A percentile compares a stretch with the other conserved stretches of the same genome.
Evolutionary conservation across 2,329 filamentous ascomycete genomes (phyloP).

Genomic region (Ceratocystis lukuohia): DNA sequence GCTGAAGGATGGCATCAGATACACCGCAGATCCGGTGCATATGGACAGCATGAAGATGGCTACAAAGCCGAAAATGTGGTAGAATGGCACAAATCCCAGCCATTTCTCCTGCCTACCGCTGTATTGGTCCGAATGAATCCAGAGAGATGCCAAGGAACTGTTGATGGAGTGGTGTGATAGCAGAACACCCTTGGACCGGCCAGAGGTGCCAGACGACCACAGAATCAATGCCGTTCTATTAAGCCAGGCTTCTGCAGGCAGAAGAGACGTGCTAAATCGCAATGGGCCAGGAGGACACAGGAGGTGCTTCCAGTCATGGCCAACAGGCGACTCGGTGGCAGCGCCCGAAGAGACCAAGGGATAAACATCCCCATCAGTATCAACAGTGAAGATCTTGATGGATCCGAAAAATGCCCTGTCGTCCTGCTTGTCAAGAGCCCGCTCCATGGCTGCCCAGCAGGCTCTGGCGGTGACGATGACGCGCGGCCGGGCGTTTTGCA

Average conservation of each 20-base stretch:
- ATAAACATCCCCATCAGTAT: constrained; percentile 27
- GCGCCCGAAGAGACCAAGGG: constrained; percentile 21
- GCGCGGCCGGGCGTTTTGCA: constrained; percentile 30
- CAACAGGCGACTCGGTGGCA: not conserved
- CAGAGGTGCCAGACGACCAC: constrained; percentile 51
- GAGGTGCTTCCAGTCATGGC: constrained; percentile 47
- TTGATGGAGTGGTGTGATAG: constrained; percentile 55
- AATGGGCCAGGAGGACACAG: constrained; percentile 26
- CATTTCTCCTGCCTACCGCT: constrained; percentile 28
- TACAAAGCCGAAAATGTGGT: constrained; percentile 46
- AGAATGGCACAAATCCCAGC: constrained; percentile 58
- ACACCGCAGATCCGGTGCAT: constrained; percentile 42
- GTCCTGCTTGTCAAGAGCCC: constrained; percentile 27
- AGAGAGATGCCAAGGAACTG: constrained; percentile 40
- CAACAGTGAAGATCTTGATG: constrained; percentile 48
- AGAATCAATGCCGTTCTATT: constrained; percentile 45
- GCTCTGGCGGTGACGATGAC: constrained; percentile 29
- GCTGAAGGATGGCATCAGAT: constrained; percentile 58
- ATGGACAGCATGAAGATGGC: constrained; percentile 47
- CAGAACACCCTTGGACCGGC: constrained; percentile 61
- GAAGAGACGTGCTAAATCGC: not conserved
- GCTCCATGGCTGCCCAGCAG: constrained; percentile 26
- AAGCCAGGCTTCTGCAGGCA: constrained; percentile 12
- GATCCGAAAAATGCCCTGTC: constrained; percentile 26
- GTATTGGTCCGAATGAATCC: constrained; percentile 37